Evolutionary conservation across 148 eudicot species (phyloP).

Genomic region (Arctostaphylos glauca): DNA sequence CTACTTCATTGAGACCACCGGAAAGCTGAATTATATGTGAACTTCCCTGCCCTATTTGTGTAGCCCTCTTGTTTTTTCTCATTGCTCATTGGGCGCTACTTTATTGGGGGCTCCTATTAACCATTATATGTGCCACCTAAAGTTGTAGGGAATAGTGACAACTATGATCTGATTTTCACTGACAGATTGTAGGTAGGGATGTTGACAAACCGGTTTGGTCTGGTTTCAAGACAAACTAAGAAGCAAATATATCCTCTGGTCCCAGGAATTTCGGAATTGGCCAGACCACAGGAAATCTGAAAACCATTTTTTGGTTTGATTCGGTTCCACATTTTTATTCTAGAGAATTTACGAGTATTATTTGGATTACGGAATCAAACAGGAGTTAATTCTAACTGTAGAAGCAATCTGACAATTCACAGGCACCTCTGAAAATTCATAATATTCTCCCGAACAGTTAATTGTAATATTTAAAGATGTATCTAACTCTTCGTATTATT

Average conservation of each 20-base stretch:
- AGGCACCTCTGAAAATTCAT: not conserved
- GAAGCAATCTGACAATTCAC: not conserved
- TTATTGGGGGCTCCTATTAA: not conserved
- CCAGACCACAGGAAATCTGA: not conserved
- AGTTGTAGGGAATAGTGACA: not conserved
- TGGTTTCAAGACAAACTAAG: not conserved
- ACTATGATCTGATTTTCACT: not conserved
- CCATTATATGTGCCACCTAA: not conserved
- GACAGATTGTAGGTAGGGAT: not conserved
- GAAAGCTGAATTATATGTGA: not conserved
- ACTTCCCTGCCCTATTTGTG: not conserved
- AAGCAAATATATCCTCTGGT: not conserved
- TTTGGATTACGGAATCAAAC: not conserved
- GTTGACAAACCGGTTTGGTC: not conserved
- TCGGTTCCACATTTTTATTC: not conserved
- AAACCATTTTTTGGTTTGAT: not conserved
- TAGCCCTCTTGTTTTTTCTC: not conserved
- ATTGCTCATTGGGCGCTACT: not conserved
- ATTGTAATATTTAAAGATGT: not conserved
- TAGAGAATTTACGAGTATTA: not conserved
- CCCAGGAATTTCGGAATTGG: not conserved
- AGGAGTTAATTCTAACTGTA: not conserved
- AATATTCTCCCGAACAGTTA: not conserved
- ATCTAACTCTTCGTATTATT: not conserved
- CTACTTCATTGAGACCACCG: not conserved